Conservation (phyloP, 23 red algal species). For the Pyropia haitanensis region DNA sequence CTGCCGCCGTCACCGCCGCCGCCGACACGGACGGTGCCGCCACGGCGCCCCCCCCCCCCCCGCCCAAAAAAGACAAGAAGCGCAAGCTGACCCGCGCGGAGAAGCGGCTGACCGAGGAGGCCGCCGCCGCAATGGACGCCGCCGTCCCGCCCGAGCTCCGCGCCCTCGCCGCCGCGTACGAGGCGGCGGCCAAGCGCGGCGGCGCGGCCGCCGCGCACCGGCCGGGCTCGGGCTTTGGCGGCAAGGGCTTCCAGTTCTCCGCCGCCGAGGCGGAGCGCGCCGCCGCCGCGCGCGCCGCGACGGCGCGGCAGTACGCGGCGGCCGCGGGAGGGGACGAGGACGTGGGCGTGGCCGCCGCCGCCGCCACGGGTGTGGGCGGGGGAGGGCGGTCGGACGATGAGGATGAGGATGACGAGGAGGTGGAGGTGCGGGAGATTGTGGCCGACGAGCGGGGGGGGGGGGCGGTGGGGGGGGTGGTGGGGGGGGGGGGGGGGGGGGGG, state of each 20-base stretch:
- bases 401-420: constrained; percentile 19
- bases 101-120: constrained; percentile 2
- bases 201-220: constrained; percentile 36
- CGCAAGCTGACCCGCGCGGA: not conserved
- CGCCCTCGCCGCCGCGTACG: constrained; percentile 48
- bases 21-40: too few relatives aligned
- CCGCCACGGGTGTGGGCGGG: constrained; percentile 1
- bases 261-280: constrained; percentile 64
- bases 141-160: constrained; percentile 65
- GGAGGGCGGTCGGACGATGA: constrained; percentile 4
- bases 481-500: too few relatives aligned
- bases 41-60: too few relatives aligned
- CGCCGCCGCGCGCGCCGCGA: constrained; percentile 36
- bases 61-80: too few relatives aligned
- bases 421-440: constrained; percentile 4
- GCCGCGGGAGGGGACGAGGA: constrained; percentile 50
- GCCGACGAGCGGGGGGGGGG: constrained; percentile 1
- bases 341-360: constrained; percentile 2
- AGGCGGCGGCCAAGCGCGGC: constrained; percentile 29
- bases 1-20: too few relatives aligned
- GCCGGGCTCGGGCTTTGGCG: constrained; percentile 66
- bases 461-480: too few relatives aligned
- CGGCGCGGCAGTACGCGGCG: constrained; percentile 41
- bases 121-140: constrained; percentile 2
- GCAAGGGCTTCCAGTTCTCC: constrained; percentile 78